Evolutionary conservation across 1,139 yeast genomes (phyloP), one percentile per base, ranked within the genome.

Genomic region (Hanseniaspora sp.): DNA sequence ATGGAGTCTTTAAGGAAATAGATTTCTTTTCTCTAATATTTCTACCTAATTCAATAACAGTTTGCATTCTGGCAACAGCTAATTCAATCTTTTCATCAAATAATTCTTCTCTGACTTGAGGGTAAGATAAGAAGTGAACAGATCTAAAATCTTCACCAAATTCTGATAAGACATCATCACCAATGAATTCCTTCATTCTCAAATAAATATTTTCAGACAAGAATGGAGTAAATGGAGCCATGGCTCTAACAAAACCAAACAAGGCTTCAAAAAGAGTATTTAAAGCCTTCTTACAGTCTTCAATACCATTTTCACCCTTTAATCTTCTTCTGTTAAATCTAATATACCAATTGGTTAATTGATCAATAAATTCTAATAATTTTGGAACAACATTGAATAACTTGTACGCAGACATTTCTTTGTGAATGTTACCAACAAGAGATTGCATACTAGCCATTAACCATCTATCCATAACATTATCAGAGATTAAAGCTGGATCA

Each of bases 151-250:
- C 95, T 59, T 73, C 70, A 57, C 73, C 67, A 58, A 68, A 73
- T 43, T 63, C 57, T 55, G 69, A 67, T 55, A 73, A 64, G 43
- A 77, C 77, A 51, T 76, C 79, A 38, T 70, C 74, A 28, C 77
- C 69, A 69, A 87, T 82, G 64, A 74, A 80, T 43, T 73, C 74
- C 67, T 75, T 79, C 69, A 94, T 72, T 70, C 79, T 82, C 67
- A 81, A 83, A 73, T 88, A 94, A 62, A 94, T 85, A 64, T 81
- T 80, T 67, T 94, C 99, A 54, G 97, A 77, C 69, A 94, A 76
- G 77, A 83, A 94, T 59, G 99, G 99, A 54, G 97, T 88, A 73
- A 94, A 94, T 60, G 99, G 98, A 57, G 98, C 97, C 96, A 94
- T 90, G 48, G 96, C 94, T 69, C 96, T 81, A 47, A 82, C 85